These are phyloP conservation scores for Leishmania lainsoni DNA, from an alignment of 208 protist species.

Conservation along the genomic window DNA sequence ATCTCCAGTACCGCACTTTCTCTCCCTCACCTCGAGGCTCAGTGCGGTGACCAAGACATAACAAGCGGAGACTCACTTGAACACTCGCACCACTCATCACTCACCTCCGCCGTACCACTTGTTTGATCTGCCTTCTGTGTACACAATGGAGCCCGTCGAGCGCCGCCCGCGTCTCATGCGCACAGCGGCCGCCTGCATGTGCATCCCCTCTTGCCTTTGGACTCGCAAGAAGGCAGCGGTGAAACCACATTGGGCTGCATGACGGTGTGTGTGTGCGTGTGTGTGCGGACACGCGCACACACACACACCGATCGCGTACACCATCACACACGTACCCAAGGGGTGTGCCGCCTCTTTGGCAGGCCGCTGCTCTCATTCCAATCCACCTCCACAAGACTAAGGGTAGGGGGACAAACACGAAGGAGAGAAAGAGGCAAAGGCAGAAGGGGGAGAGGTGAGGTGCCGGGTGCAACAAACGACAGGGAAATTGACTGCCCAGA, in stretches of 20 bases:
- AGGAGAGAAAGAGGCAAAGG: not conserved
- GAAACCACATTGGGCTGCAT: not conserved
- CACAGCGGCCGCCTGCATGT: not conserved
- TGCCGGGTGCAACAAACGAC: too few species aligned
- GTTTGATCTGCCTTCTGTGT: not conserved
- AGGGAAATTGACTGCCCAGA: not conserved
- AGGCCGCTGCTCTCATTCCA: not conserved
- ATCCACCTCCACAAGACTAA: too few species aligned
- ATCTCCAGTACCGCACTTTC: not conserved
- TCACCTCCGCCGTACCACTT: not conserved
- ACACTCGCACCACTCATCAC: not conserved
- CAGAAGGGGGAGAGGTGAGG: not conserved
- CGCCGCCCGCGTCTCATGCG: not conserved
- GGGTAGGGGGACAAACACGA: not conserved
- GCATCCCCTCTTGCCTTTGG: not conserved
- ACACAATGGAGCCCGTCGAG: not conserved
- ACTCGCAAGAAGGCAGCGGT: not conserved
- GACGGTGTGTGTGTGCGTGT: not conserved
- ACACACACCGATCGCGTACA: not conserved
- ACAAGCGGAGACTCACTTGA: not conserved
- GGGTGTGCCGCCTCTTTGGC: not conserved
- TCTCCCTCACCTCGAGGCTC: not conserved
- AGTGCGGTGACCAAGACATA: not conserved
- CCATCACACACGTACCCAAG: not conserved
- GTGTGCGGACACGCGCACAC: too few species aligned